phyloP scores from a whole-genome alignment of 106 monocot species.

The Dendrobium chrysotoxum region DNA sequence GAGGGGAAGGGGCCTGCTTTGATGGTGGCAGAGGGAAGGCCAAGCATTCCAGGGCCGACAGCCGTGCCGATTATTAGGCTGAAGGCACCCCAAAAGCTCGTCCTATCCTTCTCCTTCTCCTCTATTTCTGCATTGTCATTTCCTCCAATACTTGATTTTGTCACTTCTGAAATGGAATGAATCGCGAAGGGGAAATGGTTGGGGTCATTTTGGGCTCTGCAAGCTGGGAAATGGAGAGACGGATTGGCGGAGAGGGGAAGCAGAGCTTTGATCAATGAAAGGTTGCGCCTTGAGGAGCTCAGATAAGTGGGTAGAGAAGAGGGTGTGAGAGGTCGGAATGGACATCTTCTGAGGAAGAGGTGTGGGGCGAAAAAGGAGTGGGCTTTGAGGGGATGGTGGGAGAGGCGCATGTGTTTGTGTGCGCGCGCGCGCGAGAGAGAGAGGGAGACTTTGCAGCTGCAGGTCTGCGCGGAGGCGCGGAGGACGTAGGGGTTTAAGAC shows the following conservation, averaged over 20 bases:
- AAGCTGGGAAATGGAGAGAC: neutral
- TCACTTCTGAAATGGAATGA: neutral
- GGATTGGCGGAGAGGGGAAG: neutral
- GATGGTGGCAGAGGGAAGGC: conserved; percentile 66
- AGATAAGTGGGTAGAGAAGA: neutral
- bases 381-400: conserved; percentile 38
- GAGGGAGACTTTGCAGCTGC: conserved; percentile 24
- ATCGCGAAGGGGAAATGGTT: neutral
- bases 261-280: neutral
- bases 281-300: neutral
- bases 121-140: neutral
- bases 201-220: neutral
- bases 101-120: neutral
- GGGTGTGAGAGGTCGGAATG: neutral
- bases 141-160: neutral
- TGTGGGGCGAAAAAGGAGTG: conserved; percentile 42
- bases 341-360: conserved; percentile 21
- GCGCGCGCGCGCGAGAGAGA: conserved; percentile 53
- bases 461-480: conserved; percentile 33
- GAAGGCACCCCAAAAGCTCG: conserved; percentile 58
- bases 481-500: conserved; percentile 41
- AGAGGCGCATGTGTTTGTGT: conserved; percentile 30
- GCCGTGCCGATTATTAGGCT: conserved; percentile 67
- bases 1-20: conserved; percentile 56
- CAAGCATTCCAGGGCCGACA: conserved; percentile 82